Evolutionary conservation across 441 rosid genomes (phyloP).

Genomic region (Pelargonium cotyledonis): DNA sequence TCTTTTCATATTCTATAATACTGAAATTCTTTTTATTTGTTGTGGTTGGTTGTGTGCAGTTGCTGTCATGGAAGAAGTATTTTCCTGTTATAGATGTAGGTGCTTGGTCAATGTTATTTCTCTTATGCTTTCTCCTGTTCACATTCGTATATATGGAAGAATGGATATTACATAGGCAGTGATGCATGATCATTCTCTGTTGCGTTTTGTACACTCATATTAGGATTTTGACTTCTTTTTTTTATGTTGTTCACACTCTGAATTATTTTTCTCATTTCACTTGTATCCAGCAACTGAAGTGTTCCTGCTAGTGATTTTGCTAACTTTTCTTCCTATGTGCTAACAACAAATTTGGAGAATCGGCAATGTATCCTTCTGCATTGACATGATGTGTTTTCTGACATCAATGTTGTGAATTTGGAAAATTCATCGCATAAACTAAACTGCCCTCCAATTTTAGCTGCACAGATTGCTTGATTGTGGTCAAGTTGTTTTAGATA

Average conservation of each 20-base stretch:
- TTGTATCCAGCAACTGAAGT: not conserved
- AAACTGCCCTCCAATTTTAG: too few relatives aligned
- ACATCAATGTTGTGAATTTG: too few relatives aligned
- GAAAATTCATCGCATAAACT: too few relatives aligned
- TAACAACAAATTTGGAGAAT: too few relatives aligned
- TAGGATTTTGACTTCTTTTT: not conserved
- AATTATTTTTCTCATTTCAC: not conserved
- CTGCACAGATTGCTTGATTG: too few relatives aligned
- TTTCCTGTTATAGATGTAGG: not conserved
- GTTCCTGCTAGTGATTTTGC: too few relatives aligned
- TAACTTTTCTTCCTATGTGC: too few relatives aligned
- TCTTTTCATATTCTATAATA: not conserved
- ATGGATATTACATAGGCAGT: not conserved
- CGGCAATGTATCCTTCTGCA: too few relatives aligned
- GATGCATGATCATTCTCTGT: not conserved
- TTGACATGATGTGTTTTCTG: too few relatives aligned
- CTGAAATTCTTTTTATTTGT: not conserved
- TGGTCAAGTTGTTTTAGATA: too few relatives aligned
- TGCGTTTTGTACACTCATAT: not conserved
- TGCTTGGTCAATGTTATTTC: not conserved
- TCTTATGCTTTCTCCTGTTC: not conserved
- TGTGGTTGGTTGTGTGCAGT: not conserved
- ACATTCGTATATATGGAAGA: not conserved
- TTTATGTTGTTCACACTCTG: not conserved
- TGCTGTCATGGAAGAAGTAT: not conserved